Evolutionary conservation across 805 yeast species (phyloP), one percentile per base, ranked within the genome.

Genomic region (Pichia exigua): DNA sequence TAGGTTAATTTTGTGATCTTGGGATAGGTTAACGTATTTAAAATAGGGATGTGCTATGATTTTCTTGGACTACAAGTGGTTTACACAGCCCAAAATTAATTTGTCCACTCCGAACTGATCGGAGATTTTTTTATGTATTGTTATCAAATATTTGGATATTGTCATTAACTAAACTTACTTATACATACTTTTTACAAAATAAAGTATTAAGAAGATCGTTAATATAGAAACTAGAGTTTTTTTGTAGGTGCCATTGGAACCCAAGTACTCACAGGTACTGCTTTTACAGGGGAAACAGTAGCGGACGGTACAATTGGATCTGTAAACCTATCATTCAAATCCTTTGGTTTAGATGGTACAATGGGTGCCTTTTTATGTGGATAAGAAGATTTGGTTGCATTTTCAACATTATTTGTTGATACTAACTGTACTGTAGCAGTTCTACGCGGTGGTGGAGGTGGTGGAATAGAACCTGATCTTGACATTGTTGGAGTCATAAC

Each of bases 401-500:
- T 32, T 13, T 30, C 32, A 26, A 38, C 10, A 9, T 7, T 13
- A 30, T 20, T 22, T 18, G 27, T n/a, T 3, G 39, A 17, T 38
- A 52, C 54, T 1, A n/a, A 20, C 17, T 7, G 8, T 17, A 28
- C n/a, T 18, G 38, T 4, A 7, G 17, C 38, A 9, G 24, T 24
- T 45, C 61, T 57, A 7, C 67, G 63, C 10, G 65, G 67, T 2
- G 68, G 68, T 3, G 64, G 65, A 0, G 66, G 66, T 2, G 70
- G 69, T 10, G 63, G 60, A 8, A 49, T 42, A 47, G 42, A 62
- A 17, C 61, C 59, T 2, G 64, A 59, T 10, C 64, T 54, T 8
- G 69, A 64, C 30, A 61, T 53, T 2, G 67, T 65, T 27, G 69
- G 69, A 30, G 57, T 53, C 69, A 65, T 65, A 12, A 63, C 67